A percentile compares a stretch with the other conserved stretches of the same genome.
These are phyloP conservation scores for Cucumis cinereus DNA, from an alignment of 306 rosid species.

Conservation along the genomic window DNA sequence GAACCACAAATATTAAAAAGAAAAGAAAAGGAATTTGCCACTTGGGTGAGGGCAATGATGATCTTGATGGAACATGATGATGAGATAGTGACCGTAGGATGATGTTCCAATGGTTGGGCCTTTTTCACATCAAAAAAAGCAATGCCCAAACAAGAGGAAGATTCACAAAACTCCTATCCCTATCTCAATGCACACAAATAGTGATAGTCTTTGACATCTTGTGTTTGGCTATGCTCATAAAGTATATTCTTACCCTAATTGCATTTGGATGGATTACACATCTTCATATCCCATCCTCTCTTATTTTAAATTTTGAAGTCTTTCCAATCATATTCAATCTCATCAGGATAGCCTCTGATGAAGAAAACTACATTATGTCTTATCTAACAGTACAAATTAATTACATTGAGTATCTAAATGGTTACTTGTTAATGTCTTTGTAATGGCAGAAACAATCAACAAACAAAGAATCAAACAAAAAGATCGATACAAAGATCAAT, in stretches of 20 bases:
- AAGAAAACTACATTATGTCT: background rate
- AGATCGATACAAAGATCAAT: too few species aligned
- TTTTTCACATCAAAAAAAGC: background rate
- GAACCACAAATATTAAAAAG: background rate
- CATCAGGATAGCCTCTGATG: too few species aligned
- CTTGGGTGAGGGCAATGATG: background rate
- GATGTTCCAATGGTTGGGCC: background rate
- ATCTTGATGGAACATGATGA: background rate
- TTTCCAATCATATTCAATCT: background rate
- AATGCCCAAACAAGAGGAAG: background rate
- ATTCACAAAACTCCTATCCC: background rate
- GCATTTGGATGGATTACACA: background rate
- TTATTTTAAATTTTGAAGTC: background rate
- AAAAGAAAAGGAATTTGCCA: background rate
- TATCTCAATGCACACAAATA: background rate
- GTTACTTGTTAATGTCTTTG: background rate
- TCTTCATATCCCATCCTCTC: background rate
- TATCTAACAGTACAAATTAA: background rate
- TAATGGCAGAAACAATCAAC: too few species aligned
- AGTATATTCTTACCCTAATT: slow-evolving; percentile 1
- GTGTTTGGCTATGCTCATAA: background rate
- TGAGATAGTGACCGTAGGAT: background rate
- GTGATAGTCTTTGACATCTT: background rate
- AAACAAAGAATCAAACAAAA: too few species aligned
- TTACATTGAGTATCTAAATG: background rate